Percentiles rank a stretch among this genome's conserved stretches.
These are phyloP conservation scores for Mollisiaceae sp. DNA, from an alignment of 2,329 filamentous ascomycete species.

Conservation along the genomic window DNA sequence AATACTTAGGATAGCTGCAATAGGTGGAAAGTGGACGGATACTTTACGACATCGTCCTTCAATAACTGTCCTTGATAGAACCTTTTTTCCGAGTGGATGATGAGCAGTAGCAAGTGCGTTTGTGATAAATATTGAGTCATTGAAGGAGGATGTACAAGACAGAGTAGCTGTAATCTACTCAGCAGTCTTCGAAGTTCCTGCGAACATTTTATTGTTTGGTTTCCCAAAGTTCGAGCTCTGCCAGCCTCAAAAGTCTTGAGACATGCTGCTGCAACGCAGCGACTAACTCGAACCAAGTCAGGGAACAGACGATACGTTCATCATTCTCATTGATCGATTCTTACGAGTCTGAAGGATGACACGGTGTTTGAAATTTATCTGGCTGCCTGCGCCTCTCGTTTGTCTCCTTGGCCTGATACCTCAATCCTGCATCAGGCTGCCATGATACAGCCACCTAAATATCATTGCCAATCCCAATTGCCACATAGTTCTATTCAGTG, in stretches of 20 bases:
- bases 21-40: background rate
- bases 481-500: background rate
- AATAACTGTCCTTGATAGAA: background rate
- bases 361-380: background rate
- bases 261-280: background rate
- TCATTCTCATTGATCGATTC: background rate
- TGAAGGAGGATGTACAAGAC: background rate
- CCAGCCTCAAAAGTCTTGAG: background rate
- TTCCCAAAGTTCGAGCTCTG: background rate
- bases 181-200: background rate
- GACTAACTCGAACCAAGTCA: background rate
- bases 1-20: no score
- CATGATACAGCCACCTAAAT: background rate
- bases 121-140: background rate
- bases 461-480: background rate
- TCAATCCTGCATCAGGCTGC: conserved; percentile 5
- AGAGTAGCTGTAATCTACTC: background rate
- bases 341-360: background rate
- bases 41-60: background rate
- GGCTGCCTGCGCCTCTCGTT: background rate
- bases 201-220: background rate
- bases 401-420: background rate
- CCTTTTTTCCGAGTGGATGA: background rate
- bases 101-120: background rate
- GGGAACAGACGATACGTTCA: background rate